Evolutionary conservation across 2,329 filamentous ascomycete species (phyloP).

Genomic region (Epichloe gansuensis): DNA sequence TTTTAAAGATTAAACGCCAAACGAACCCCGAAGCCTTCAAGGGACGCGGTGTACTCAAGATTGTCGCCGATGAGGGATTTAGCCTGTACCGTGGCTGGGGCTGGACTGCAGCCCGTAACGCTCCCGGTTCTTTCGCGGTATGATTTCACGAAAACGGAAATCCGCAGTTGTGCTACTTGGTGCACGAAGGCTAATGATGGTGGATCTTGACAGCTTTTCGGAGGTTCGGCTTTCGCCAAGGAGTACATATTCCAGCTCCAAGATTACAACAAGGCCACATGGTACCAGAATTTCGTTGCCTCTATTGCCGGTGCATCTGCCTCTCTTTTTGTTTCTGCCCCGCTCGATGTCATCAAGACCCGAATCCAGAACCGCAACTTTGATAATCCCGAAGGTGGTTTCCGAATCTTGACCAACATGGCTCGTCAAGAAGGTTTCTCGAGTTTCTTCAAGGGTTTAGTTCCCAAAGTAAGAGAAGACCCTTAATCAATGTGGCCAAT

Average conservation of each 20-base stretch:
- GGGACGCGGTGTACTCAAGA: conserved; percentile 78
- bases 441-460: conserved; percentile 95
- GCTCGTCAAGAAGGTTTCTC: conserved; percentile 72
- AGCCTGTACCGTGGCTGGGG: conserved; percentile 92
- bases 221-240: conserved; percentile 93
- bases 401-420: conserved; percentile 89
- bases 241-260: conserved; percentile 81
- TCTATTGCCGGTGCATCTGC: conserved; percentile 91
- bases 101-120: conserved; percentile 95
- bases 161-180: not conserved
- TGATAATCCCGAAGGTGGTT: conserved; percentile 89
- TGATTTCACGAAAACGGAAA: conserved; percentile 22
- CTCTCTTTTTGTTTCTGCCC: conserved; percentile 91
- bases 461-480: conserved; percentile 54
- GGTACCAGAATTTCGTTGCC: conserved; percentile 94
- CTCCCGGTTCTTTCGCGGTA: conserved; percentile 92
- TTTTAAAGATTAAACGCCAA: conserved; percentile 98
- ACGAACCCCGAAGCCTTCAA: conserved; percentile 98
- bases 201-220: conserved; percentile 60
- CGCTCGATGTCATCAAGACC: conserved; percentile 95
- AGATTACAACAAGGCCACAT: conserved; percentile 91
- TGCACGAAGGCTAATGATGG: not conserved
- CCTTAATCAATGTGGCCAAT: not conserved
- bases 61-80: conserved; percentile 87
- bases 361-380: conserved; percentile 98